Evolutionary conservation across 768 basidiomycete species (phyloP).

Genomic region (Lactarius sp.): DNA sequence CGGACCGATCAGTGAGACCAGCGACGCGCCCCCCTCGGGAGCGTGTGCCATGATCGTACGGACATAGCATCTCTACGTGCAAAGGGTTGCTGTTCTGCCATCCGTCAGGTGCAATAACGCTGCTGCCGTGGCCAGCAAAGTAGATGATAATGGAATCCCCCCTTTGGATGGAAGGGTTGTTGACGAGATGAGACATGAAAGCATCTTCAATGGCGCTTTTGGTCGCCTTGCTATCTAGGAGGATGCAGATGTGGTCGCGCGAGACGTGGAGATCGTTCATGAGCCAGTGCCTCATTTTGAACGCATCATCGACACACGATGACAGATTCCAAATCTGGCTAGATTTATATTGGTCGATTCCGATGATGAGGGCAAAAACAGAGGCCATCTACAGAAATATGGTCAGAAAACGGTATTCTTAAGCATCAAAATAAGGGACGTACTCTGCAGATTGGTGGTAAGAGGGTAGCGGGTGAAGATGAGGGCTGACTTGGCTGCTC

Average conservation of each 20-base stretch:
- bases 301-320: slow-evolving; percentile 61
- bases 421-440: not conserved
- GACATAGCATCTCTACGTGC: slow-evolving; percentile 55
- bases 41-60: slow-evolving; percentile 60
- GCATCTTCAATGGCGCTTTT: slow-evolving; percentile 55
- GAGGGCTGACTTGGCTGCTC: not conserved
- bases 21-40: slow-evolving; percentile 43
- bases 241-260: slow-evolving; percentile 48
- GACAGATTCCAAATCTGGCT: slow-evolving; percentile 57
- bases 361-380: slow-evolving; percentile 62
- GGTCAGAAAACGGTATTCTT: not conserved
- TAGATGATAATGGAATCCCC: slow-evolving; percentile 66
- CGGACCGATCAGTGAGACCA: slow-evolving; percentile 64
- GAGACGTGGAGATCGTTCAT: slow-evolving; percentile 53
- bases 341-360: slow-evolving; percentile 66
- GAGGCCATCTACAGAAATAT: slow-evolving; percentile 36
- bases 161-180: slow-evolving; percentile 52
- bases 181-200: slow-evolving; percentile 58
- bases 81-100: slow-evolving; percentile 49
- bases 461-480: slow-evolving; percentile 3
- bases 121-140: slow-evolving; percentile 72
- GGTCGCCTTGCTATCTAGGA: slow-evolving; percentile 56
- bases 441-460: slow-evolving; percentile 6
- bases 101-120: slow-evolving; percentile 48
- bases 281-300: slow-evolving; percentile 54